Conservation (phyloP, 2,329 filamentous ascomycete species). For the Pseudocercospora crystallina region DNA sequence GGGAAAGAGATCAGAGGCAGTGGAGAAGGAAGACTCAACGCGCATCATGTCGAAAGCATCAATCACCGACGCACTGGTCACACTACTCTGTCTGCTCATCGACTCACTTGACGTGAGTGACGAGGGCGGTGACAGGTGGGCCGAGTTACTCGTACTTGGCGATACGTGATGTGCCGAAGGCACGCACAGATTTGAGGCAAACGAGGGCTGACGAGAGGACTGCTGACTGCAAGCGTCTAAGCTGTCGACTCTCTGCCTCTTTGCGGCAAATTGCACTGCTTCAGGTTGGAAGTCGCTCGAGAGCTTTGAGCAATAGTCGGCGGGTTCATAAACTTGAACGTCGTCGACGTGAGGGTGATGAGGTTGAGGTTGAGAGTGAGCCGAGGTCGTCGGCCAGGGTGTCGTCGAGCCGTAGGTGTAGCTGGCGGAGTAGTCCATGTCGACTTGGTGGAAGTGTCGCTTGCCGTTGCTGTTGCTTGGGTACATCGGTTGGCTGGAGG, state of each 20-base stretch:
- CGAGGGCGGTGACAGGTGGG: slow-evolving; percentile 27
- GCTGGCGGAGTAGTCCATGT: slow-evolving; percentile 25
- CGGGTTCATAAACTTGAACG: slow-evolving; percentile 28
- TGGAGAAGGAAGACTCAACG: slow-evolving; percentile 42
- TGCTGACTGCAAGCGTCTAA: slow-evolving; percentile 13
- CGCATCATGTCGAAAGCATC: slow-evolving; percentile 46
- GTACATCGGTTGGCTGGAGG: slow-evolving; percentile 10
- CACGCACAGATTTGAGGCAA: slow-evolving; percentile 21
- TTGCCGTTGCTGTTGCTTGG: slow-evolving; percentile 26
- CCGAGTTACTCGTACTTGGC: slow-evolving; percentile 31
- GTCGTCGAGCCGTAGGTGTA: slow-evolving; percentile 27
- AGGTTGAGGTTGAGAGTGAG: slow-evolving; percentile 22
- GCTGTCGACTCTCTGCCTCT: slow-evolving; percentile 27
- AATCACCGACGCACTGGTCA: slow-evolving; percentile 40
- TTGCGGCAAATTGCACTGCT: slow-evolving; percentile 19
- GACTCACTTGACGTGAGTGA: slow-evolving; percentile 30
- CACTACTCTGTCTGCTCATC: slow-evolving; percentile 50
- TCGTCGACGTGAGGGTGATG: slow-evolving; percentile 15
- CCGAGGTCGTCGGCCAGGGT: slow-evolving; percentile 29
- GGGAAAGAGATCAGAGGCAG: slow-evolving; percentile 28
- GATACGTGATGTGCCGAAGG: slow-evolving; percentile 24
- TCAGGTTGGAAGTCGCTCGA: slow-evolving; percentile 23
- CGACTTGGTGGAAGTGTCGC: slow-evolving; percentile 23
- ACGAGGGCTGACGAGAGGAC: slow-evolving; percentile 14
- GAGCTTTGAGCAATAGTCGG: slow-evolving; percentile 31